phyloP scores from a whole-genome alignment of 352 stramenopile genomes.

The Pythium phragmiticola region DNA sequence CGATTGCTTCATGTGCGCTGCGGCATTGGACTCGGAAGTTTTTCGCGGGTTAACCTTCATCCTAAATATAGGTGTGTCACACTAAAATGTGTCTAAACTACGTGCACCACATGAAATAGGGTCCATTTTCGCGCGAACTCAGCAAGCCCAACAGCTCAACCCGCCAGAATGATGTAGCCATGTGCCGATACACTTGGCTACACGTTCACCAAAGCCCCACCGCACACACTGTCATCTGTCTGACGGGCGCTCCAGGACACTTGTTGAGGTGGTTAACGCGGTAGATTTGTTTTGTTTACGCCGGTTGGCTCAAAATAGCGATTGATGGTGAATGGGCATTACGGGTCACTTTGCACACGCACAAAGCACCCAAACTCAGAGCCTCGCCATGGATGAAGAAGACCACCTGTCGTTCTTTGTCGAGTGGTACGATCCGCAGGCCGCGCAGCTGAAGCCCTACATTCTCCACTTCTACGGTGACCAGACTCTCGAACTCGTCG shows the following conservation, averaged over 20 bases:
- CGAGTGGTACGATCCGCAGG: constrained; percentile 79
- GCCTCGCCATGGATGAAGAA: constrained; percentile 44
- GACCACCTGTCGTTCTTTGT: constrained; percentile 70
- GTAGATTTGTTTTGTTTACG: too few relatives aligned
- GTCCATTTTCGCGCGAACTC: background rate
- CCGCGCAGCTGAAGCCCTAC: constrained; percentile 63
- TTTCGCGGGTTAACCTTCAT: background rate
- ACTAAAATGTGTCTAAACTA: background rate
- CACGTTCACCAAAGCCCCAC: background rate
- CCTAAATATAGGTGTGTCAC: background rate
- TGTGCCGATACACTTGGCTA: background rate
- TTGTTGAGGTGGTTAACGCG: too few relatives aligned
- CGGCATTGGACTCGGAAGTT: background rate
- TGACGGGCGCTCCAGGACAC: too few relatives aligned
- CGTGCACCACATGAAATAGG: background rate
- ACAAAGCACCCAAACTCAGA: background rate
- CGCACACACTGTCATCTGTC: background rate
- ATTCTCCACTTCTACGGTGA: constrained; percentile 75
- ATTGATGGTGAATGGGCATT: background rate
- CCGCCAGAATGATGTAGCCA: constrained; percentile 10
- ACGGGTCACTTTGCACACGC: background rate
- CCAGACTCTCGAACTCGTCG: constrained; percentile 70
- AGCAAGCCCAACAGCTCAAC: background rate
- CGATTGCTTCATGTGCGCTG: constrained; percentile 1
- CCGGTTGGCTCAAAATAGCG: background rate